A percentile compares a stretch with the other conserved stretches of the same genome.
Conservation (phyloP, 495 filamentous ascomycete genomes). For the Penicillium goetzii region DNA sequence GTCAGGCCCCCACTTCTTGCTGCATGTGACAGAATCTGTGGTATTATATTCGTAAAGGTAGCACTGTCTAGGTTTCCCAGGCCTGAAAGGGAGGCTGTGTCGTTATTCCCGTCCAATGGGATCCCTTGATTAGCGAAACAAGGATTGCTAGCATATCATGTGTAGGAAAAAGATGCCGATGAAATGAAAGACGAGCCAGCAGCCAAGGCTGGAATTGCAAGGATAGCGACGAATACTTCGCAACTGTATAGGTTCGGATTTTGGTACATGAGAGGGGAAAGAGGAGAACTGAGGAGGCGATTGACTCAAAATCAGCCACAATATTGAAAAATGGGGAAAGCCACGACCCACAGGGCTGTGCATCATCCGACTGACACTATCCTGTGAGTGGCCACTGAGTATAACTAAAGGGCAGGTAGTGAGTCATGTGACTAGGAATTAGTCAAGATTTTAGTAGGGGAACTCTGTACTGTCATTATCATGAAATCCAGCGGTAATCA, state of each 20-base stretch:
- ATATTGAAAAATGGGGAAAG: not conserved
- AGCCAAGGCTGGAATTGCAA: not conserved
- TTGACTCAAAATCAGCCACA: not conserved
- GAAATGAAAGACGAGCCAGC: not conserved
- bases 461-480: too few species aligned
- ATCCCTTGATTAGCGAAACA: not conserved
- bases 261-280: not conserved
- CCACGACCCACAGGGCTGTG: slow-evolving; percentile 4
- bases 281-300: not conserved
- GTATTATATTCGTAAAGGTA: not conserved
- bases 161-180: not conserved
- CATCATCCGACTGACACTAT: not conserved
- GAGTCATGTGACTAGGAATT: too few species aligned
- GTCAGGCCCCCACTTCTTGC: not conserved
- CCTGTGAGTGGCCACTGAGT: too few species aligned
- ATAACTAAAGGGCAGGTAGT: too few species aligned
- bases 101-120: not conserved
- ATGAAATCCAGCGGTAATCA: too few species aligned
- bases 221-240: not conserved
- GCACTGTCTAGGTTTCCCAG: not conserved
- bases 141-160: not conserved
- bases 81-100: not conserved
- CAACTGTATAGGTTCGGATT: not conserved
- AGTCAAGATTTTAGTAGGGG: too few species aligned
- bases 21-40: not conserved